Evolutionary conservation across 116 monocot species (phyloP).

Genomic region (Dioscorea cayenensis): DNA sequence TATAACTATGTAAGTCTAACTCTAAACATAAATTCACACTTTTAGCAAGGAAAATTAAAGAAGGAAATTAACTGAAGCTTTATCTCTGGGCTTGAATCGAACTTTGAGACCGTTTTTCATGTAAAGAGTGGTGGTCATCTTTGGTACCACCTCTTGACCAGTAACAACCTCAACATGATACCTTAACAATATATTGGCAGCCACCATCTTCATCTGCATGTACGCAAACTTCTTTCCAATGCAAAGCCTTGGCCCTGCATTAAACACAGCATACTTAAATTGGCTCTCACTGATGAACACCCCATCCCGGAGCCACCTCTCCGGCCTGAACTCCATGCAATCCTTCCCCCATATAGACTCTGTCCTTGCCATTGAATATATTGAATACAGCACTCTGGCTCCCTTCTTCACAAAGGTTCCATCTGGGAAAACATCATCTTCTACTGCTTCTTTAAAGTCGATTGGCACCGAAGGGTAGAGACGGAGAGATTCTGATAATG

Average conservation of each 20-base stretch:
- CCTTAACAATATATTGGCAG: slow-evolving; percentile 40
- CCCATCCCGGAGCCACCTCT: slow-evolving; percentile 61
- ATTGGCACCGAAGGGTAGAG: slow-evolving; percentile 82
- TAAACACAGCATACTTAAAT: slow-evolving; percentile 80
- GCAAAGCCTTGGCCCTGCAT: slow-evolving; percentile 78
- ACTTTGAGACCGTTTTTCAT: slow-evolving; percentile 52
- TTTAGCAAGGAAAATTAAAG: too few species aligned
- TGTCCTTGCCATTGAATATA: slow-evolving; percentile 74
- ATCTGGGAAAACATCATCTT: slow-evolving; percentile 63
- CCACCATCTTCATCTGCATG: slow-evolving; percentile 85
- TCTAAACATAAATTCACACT: too few species aligned
- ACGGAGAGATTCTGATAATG: slow-evolving; percentile 61
- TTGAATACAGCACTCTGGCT: slow-evolving; percentile 61
- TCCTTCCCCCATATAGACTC: slow-evolving; percentile 73
- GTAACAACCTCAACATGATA: slow-evolving; percentile 31
- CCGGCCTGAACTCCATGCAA: slow-evolving; percentile 66
- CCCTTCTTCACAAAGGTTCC: slow-evolving; percentile 47
- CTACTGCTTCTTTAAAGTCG: slow-evolving; percentile 72
- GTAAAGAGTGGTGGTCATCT: slow-evolving; percentile 49
- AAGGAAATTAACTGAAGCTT: too few species aligned
- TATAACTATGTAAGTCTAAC: too few species aligned
- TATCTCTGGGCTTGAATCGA: slow-evolving; percentile 16
- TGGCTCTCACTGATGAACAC: slow-evolving; percentile 45
- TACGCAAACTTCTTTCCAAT: slow-evolving; percentile 85
- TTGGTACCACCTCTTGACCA: slow-evolving; percentile 36